These are phyloP conservation scores for Solanum clarkiae DNA, from an alignment of 257 asterid species.

Conservation along the genomic window DNA sequence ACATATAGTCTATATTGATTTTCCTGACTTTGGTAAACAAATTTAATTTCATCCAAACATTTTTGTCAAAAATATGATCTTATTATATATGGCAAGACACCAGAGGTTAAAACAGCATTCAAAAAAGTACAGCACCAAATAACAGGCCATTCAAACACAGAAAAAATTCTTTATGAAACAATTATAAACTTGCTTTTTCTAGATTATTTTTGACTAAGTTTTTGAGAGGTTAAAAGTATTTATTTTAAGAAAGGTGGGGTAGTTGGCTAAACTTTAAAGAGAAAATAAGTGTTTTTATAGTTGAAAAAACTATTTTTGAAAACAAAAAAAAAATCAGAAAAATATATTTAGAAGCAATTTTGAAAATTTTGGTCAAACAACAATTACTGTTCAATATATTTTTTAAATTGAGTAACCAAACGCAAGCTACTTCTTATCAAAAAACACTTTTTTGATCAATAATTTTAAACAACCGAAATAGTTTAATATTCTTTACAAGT, in stretches of 20 bases:
- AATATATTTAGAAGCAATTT: neutral
- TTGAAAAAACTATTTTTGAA: neutral
- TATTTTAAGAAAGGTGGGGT: neutral
- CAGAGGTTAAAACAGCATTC: neutral
- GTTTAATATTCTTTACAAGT: no score
- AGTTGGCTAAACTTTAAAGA: neutral
- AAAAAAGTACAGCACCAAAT: neutral
- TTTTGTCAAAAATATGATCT: neutral
- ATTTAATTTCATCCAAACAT: neutral
- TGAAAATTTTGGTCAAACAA: neutral
- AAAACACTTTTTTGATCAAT: no score
- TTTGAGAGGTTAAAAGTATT: neutral
- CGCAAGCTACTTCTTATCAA: no score
- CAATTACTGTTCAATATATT: neutral
- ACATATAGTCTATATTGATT: neutral
- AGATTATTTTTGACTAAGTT: neutral
- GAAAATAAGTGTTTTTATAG: neutral
- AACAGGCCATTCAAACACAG: neutral
- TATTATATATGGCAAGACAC: neutral
- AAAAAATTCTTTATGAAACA: neutral
- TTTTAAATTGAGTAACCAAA: no score
- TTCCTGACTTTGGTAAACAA: neutral
- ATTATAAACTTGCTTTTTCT: neutral
- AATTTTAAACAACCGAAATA: no score
- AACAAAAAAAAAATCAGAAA: neutral